Percentiles rank a stretch among this genome's conserved stretches.
These are phyloP conservation scores for Hypoxylon sp. DNA, from an alignment of 2,329 filamentous ascomycete species.

Conservation along the genomic window DNA sequence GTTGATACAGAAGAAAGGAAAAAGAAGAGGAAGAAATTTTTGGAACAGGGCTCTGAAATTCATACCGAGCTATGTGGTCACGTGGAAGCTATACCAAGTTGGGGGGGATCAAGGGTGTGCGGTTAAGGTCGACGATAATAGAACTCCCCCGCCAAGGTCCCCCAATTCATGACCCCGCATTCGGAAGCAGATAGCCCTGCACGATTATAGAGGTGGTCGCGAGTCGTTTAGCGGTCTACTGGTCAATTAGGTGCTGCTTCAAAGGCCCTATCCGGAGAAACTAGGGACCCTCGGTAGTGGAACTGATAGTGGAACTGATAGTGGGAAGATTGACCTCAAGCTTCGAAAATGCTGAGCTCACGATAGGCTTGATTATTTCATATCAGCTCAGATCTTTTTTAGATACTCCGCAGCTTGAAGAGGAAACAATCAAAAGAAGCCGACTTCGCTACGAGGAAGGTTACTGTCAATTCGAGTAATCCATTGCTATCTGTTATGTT, in stretches of 20 bases:
- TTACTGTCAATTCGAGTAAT: neutral
- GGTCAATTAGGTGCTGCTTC: conserved; percentile 7
- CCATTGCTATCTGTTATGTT: conserved; percentile 19
- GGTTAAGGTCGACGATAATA: conserved; percentile 2
- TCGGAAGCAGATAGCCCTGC: conserved; percentile 38
- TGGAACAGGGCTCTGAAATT: conserved; percentile 12
- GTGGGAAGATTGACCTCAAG: conserved; percentile 22
- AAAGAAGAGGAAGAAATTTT: conserved; percentile 44
- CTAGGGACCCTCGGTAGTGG: conserved; percentile 8
- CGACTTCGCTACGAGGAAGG: conserved; percentile 29
- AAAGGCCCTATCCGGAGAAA: conserved; percentile 17
- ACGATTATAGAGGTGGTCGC: neutral
- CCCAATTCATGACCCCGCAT: conserved; percentile 32
- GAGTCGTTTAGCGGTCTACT: neutral
- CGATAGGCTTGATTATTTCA: conserved; percentile 39
- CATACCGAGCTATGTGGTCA: conserved; percentile 25
- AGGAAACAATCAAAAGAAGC: conserved; percentile 24
- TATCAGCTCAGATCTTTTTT: conserved; percentile 18
- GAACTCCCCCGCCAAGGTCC: conserved; percentile 16
- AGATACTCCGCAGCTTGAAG: conserved; percentile 24
- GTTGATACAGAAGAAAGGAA: conserved; percentile 73
- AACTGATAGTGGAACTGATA: neutral
- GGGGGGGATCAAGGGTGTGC: conserved; percentile 8
- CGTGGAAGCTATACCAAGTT: conserved; percentile 30
- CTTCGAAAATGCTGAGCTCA: conserved; percentile 37